Conservation (phyloP, 148 eudicot species). For the Spergularia marina region DNA sequence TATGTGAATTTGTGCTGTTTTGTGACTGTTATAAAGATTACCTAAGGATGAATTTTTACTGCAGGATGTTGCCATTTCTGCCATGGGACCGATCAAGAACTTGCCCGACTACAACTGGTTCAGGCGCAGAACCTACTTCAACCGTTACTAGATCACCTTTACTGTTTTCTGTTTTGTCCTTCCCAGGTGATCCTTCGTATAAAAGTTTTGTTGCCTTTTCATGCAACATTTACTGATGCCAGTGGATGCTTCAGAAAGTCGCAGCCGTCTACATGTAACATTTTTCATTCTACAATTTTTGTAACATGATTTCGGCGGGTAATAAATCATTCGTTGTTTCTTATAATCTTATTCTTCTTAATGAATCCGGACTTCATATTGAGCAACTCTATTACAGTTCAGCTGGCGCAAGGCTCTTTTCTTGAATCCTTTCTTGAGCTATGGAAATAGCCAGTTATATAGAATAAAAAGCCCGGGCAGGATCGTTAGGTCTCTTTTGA, state of each 20-base stretch:
- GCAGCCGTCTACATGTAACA: slow-evolving; percentile 1
- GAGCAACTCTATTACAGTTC: neutral
- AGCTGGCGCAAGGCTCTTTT: too few relatives aligned
- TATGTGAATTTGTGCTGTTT: neutral
- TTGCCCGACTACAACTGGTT: slow-evolving; percentile 98
- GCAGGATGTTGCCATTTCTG: slow-evolving; percentile 80
- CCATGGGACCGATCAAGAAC: slow-evolving; percentile 66
- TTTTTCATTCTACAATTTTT: slow-evolving; percentile 13
- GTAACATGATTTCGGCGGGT: slow-evolving; percentile 15
- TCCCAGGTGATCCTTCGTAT: slow-evolving; percentile 4
- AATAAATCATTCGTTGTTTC: slow-evolving; percentile 18
- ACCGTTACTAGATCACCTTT: slow-evolving; percentile 58
- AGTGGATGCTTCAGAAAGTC: neutral
- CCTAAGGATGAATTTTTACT: neutral
- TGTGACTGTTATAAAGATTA: too few relatives aligned
- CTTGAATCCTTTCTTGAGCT: too few relatives aligned
- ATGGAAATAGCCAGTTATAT: too few relatives aligned
- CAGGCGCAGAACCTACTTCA: slow-evolving; percentile 86
- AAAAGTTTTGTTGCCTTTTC: slow-evolving; percentile 17
- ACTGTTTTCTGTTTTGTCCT: neutral
- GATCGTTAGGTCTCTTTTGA: too few relatives aligned
- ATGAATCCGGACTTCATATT: neutral
- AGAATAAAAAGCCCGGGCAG: too few relatives aligned
- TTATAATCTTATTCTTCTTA: neutral
- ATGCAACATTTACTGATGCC: slow-evolving; percentile 14